These are phyloP conservation scores for Annulohypoxylon moriforme DNA, from an alignment of 495 filamentous ascomycete species.

Conservation along the genomic window DNA sequence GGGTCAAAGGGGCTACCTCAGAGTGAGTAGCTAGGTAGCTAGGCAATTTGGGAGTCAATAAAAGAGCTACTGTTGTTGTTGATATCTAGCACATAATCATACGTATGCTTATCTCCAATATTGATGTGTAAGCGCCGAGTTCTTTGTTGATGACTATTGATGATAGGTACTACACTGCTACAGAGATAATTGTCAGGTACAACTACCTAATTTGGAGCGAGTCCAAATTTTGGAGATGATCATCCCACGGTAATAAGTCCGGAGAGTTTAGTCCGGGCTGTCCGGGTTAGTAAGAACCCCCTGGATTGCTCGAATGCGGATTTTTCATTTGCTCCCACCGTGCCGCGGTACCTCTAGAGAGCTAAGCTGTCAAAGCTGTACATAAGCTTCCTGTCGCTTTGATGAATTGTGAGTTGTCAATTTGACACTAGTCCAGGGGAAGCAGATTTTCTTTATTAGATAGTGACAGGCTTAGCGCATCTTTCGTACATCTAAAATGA, in stretches of 20 bases:
- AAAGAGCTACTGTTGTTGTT: constrained; percentile 17
- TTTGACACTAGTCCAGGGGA: constrained; percentile 33
- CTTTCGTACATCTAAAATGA: constrained; percentile 34
- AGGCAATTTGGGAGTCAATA: constrained; percentile 34
- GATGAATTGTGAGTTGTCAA: constrained; percentile 21
- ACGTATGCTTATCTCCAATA: background rate
- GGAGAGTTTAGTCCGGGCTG: constrained; percentile 16
- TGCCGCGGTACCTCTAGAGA: background rate
- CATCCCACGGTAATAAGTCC: constrained; percentile 15
- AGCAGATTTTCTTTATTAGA: constrained; percentile 20
- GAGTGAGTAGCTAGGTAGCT: constrained; percentile 18
- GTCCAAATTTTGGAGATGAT: background rate
- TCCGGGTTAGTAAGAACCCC: constrained; percentile 3
- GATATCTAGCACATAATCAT: background rate
- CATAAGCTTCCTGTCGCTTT: constrained; percentile 1
- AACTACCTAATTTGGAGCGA: constrained; percentile 21
- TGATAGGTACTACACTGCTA: background rate
- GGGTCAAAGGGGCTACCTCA: constrained; percentile 9
- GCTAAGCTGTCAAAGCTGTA: no score
- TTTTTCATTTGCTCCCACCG: background rate
- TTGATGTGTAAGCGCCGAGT: constrained; percentile 18
- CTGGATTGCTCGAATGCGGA: constrained; percentile 1
- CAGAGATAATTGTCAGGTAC: constrained; percentile 32
- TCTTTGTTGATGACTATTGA: constrained; percentile 10
- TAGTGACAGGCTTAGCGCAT: constrained; percentile 8